A percentile compares a stretch with the other conserved stretches of the same genome.
Conservation (phyloP, 2,329 filamentous ascomycete genomes). For the Diaporthe humulicola region DNA sequence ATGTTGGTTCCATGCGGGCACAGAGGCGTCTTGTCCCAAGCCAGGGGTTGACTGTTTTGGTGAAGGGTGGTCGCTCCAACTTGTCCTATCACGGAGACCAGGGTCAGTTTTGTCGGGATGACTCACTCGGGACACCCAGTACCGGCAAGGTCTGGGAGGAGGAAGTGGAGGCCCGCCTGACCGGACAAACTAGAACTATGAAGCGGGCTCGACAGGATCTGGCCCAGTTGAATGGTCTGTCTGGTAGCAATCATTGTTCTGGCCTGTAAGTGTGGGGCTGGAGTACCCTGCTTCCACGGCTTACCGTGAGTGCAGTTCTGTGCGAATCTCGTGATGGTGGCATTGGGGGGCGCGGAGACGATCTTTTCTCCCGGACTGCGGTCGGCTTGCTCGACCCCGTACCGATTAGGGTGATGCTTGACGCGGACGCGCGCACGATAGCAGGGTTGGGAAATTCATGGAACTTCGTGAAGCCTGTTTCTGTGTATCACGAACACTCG, state of each 20-base stretch:
- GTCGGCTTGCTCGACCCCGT: neutral
- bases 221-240: neutral
- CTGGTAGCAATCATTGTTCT: neutral
- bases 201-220: neutral
- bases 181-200: neutral
- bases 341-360: neutral
- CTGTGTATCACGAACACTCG: conserved; percentile 32
- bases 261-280: neutral
- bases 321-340: conserved; percentile 2
- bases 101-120: conserved; percentile 10
- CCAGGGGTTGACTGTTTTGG: neutral
- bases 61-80: neutral
- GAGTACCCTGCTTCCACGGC: neutral
- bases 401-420: neutral
- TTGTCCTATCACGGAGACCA: conserved; percentile 14
- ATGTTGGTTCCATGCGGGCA: neutral
- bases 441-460: neutral
- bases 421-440: neutral
- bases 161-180: neutral
- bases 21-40: neutral
- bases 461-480: neutral
- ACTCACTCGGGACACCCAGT: conserved; percentile 23
- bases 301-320: neutral
- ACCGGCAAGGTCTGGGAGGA: neutral
- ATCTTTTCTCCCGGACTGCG: neutral